A percentile compares a stretch with the other conserved stretches of the same genome.
These are phyloP conservation scores for Pisolithus marmoratus DNA, from an alignment of 768 basidiomycete genomes.

Conservation along the genomic window DNA sequence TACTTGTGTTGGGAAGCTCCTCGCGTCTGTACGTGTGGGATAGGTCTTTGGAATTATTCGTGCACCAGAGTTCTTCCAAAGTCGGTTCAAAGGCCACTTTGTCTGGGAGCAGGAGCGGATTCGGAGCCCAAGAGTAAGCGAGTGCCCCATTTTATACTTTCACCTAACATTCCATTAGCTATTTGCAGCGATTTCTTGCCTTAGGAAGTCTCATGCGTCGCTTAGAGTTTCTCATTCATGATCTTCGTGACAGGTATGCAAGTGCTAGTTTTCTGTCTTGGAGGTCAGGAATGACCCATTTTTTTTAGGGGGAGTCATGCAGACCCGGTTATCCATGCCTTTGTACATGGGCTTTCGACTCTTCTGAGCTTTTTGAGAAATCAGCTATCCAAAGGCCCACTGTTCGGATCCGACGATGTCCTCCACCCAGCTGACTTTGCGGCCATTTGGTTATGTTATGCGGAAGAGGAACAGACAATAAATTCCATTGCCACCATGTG, in stretches of 20 bases:
- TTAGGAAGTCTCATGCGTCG: conserved; percentile 68
- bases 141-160: neutral
- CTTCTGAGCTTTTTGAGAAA: conserved; percentile 48
- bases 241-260: conserved; percentile 46
- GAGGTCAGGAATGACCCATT: conserved; percentile 1
- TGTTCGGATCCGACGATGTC: conserved; percentile 21
- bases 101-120: conserved; percentile 53
- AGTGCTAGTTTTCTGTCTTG: neutral
- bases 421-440: conserved; percentile 26
- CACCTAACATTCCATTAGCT: conserved; percentile 30
- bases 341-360: conserved; percentile 58
- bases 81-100: conserved; percentile 35
- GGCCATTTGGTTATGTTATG: conserved; percentile 47
- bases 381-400: conserved; percentile 35
- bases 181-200: conserved; percentile 55
- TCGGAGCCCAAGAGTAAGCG: conserved; percentile 51
- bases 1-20: conserved; percentile 60
- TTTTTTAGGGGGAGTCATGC: conserved; percentile 37
- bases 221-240: conserved; percentile 48
- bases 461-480: conserved; percentile 42
- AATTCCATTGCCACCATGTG: conserved; percentile 53
- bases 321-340: conserved; percentile 57
- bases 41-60: conserved; percentile 46
- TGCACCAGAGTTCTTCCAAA: conserved; percentile 34
- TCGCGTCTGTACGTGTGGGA: conserved; percentile 68